Evolutionary conservation across 148 eudicot species (phyloP).

Genomic region (Rhododendron simsii): DNA sequence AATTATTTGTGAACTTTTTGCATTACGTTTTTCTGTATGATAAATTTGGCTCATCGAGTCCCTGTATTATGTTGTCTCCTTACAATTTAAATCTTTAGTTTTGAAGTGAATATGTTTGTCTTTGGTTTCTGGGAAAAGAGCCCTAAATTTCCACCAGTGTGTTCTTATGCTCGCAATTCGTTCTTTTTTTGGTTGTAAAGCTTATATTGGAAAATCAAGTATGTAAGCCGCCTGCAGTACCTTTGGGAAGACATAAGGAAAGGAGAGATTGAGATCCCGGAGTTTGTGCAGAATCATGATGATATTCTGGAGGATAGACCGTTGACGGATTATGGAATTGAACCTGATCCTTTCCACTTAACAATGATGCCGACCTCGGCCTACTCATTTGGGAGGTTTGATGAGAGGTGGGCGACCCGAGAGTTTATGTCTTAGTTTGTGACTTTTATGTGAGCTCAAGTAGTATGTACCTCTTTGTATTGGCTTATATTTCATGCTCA

Average conservation of each 20-base stretch:
- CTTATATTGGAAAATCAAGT: conserved; percentile 92
- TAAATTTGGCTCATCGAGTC: background rate
- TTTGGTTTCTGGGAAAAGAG: background rate
- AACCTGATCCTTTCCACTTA: conserved; percentile 77
- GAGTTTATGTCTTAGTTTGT: conserved; percentile 40
- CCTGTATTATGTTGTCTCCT: background rate
- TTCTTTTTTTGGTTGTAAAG: conserved; percentile 30
- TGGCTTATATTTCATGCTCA: background rate
- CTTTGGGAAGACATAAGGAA: conserved; percentile 92
- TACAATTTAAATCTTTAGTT: background rate
- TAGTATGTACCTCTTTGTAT: background rate
- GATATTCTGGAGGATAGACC: conserved; percentile 87
- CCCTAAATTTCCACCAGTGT: background rate
- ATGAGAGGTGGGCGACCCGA: conserved; percentile 61
- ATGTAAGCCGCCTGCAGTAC: conserved; percentile 85
- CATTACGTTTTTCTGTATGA: background rate
- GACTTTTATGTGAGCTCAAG: background rate
- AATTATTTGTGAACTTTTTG: background rate
- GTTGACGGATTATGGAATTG: conserved; percentile 91
- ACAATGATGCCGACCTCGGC: conserved; percentile 56
- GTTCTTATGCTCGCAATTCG: background rate
- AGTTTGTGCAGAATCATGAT: conserved; percentile 79
- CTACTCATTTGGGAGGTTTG: conserved; percentile 51
- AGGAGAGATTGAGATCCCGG: conserved; percentile 78
- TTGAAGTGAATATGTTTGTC: background rate